phyloP scores from a whole-genome alignment of 495 filamentous ascomycete genomes.

The Lasiosphaeria hispida region DNA sequence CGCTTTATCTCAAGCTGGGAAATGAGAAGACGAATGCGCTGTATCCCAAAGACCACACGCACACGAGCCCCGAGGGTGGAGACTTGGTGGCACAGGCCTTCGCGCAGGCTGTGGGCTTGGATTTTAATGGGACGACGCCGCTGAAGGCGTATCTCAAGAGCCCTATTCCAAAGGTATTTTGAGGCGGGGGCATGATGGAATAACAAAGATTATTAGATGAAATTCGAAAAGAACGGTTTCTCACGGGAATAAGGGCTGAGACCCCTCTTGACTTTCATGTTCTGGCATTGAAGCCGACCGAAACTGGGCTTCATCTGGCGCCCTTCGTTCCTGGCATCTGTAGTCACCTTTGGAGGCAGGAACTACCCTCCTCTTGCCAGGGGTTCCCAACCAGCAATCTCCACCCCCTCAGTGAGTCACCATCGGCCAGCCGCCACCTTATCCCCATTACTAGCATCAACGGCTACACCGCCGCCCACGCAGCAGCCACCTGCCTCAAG shows the following conservation, averaged over 20 bases:
- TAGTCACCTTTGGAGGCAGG: no score
- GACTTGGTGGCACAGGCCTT: conserved; percentile 59
- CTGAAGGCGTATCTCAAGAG: conserved; percentile 24
- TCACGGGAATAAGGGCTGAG: no score
- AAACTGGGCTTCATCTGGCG: no score
- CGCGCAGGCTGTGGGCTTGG: conserved; percentile 56
- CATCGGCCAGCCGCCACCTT: conserved; percentile 5
- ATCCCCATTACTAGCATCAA: conserved; percentile 56
- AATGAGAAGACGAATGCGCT: conserved; percentile 45
- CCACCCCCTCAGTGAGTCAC: no score
- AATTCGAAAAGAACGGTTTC: neutral
- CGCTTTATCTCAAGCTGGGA: conserved; percentile 49
- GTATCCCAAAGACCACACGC: conserved; percentile 63
- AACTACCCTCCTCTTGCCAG: neutral
- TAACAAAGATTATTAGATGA: neutral
- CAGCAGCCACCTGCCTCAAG: conserved; percentile 46
- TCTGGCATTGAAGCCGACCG: no score
- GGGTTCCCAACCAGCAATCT: neutral
- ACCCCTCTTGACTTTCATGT: no score
- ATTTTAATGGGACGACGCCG: conserved; percentile 35
- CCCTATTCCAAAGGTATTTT: conserved; percentile 24
- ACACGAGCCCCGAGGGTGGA: conserved; percentile 60
- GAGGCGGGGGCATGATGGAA: neutral
- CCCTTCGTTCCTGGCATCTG: no score
- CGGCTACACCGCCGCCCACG: conserved; percentile 53